Percentiles rank a stretch among this genome's conserved stretches.
phyloP scores from a whole-genome alignment of 805 yeast genomes.

The Lipomyces mesembrius region DNA sequence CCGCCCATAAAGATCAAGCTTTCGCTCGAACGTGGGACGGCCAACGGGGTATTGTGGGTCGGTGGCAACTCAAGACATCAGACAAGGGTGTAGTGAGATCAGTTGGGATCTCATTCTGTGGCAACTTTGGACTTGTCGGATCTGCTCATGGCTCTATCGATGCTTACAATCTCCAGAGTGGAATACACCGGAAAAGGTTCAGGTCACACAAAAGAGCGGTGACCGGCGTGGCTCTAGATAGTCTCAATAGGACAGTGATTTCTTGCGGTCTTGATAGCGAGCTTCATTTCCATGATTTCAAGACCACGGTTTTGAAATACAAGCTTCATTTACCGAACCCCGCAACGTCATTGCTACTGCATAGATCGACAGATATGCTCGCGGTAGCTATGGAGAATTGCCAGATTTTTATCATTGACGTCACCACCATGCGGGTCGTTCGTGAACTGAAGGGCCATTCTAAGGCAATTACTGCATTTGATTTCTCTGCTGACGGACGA shows the following conservation, averaged over 20 bases:
- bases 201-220: conserved; percentile 62
- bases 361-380: conserved; percentile 78
- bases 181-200: conserved; percentile 72
- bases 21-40: conserved; percentile 93
- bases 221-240: conserved; percentile 87
- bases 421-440: conserved; percentile 77
- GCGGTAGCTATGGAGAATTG: conserved; percentile 88
- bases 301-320: conserved; percentile 68
- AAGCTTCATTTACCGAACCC: conserved; percentile 74
- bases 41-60: conserved; percentile 76
- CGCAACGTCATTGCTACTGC: conserved; percentile 75
- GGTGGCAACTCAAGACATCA: conserved; percentile 68
- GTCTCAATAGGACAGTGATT: conserved; percentile 86
- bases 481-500: conserved; percentile 92
- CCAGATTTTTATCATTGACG: conserved; percentile 80
- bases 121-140: conserved; percentile 92
- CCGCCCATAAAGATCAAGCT: conserved; percentile 82
- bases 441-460: conserved; percentile 89
- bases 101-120: conserved; percentile 86
- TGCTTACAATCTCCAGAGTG: conserved; percentile 89
- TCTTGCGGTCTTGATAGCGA: conserved; percentile 87
- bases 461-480: conserved; percentile 83
- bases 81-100: conserved; percentile 78
- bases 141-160: conserved; percentile 84
- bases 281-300: conserved; percentile 85